Evolutionary conservation across 208 protist species (phyloP), one percentile per base, ranked within the genome.

Genomic region (Endotrypanum monterogeii): DNA sequence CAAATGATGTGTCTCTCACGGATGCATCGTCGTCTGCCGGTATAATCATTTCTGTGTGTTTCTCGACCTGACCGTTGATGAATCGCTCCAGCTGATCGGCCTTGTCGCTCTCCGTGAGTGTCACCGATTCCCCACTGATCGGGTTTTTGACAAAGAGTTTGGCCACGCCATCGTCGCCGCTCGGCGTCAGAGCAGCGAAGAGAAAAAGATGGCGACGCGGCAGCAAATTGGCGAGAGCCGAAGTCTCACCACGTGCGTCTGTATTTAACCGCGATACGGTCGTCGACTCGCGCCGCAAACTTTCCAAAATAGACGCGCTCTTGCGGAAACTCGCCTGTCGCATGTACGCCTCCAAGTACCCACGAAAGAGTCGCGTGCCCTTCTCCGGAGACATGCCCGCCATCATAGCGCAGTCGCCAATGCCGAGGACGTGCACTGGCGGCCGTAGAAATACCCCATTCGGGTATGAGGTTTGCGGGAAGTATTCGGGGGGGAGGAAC

Each of bases 101-200:
- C 74, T 85, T 92, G 37, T 89, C 67, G 51, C 44, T 65, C 25
- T 73, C 71, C 14, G 83, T 83, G 73, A 94, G 87, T 12, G 93
- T 97, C 30, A 89, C 76, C 20, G 90, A 97, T 78, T 97, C 90
- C 20, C 87, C 88, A 30, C 89, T 94, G 74, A 97, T 85, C 30
- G 93, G 86, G 77, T 97, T 97, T 78, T 95, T 95, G 48, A 97
- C 76, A 68, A 95, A 97, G 5, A 97, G 71, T 69, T 93, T 94
- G n/a, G 68, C 78, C 50, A 97, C 91, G 39, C 78, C 80, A n/a
- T 82, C 76, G 63, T 67, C 76, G 54, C 70, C 80, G 32, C 61
- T 76, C n/a, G 76, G 67, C 0, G 80, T 81, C 48, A 94, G 35
- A 5, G 86, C 85, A 50, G 87, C 88, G 67, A 96, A 93, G 69